A percentile compares a stretch with the other conserved stretches of the same genome.
These are phyloP conservation scores for Cyclotella distinguenda DNA, from an alignment of 108 stramenopile species.

Conservation along the genomic window DNA sequence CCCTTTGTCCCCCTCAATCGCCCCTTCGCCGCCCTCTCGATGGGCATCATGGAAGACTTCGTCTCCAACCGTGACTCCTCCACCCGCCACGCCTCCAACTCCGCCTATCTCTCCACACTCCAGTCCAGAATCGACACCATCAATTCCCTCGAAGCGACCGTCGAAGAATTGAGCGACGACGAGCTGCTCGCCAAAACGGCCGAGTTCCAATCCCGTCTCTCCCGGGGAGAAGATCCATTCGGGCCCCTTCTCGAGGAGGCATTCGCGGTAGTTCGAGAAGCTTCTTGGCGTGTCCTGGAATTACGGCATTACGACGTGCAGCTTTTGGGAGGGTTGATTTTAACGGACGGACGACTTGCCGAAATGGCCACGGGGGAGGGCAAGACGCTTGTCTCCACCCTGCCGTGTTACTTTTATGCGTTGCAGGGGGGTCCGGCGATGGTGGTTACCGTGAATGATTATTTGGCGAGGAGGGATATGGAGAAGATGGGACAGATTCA, in stretches of 20 bases:
- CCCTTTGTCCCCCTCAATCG: neutral
- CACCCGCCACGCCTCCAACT: constrained; percentile 54
- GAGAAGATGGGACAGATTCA: constrained; percentile 95
- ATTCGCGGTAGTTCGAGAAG: constrained; percentile 96
- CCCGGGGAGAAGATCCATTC: constrained; percentile 74
- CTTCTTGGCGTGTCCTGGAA: constrained; percentile 93
- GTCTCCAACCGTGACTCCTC: constrained; percentile 58
- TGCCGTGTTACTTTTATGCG: constrained; percentile 87
- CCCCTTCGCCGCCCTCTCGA: constrained; percentile 35
- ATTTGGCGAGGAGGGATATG: constrained; percentile 92
- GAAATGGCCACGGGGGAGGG: constrained; percentile 99
- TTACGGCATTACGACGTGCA: constrained; percentile 96
- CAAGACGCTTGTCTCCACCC: constrained; percentile 91
- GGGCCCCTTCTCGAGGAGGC: constrained; percentile 83
- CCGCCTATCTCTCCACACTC: constrained; percentile 61
- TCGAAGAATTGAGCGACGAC: constrained; percentile 88
- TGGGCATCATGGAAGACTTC: constrained; percentile 88
- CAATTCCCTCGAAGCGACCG: constrained; percentile 77
- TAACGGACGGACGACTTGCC: constrained; percentile 89
- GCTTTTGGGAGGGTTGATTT: constrained; percentile 85
- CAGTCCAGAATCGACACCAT: constrained; percentile 76
- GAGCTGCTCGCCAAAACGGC: constrained; percentile 82
- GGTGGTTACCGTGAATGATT: constrained; percentile 95
- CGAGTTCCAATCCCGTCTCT: constrained; percentile 71
- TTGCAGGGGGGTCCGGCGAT: constrained; percentile 72